Evolutionary conservation across 139 green algal species (phyloP), one percentile per base, ranked within the genome.

Genomic region (Chlorella sp.): DNA sequence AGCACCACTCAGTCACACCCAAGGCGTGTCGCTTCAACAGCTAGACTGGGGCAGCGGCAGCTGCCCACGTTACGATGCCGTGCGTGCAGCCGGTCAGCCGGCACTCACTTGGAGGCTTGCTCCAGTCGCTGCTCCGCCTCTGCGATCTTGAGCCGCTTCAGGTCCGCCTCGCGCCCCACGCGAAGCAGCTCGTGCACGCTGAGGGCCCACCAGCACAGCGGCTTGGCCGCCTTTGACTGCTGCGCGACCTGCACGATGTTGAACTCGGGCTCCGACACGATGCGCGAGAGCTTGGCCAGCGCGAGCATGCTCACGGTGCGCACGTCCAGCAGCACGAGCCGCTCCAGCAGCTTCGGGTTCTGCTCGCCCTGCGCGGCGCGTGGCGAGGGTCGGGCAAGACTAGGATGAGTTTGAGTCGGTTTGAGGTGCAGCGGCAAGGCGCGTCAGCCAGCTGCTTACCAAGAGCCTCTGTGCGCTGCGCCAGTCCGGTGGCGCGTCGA

Each of bases 141-240:
- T 0, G 17, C 31, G 22, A 84, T 76, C 23, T 69, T 67, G 20
- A 24, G 22, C 36, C 78, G 66, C 49, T 73, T 70, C 49, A 80
- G 35, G 32, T 76, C 74, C 59, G 74, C 77, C 66, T 80, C 32
- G n/a, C 35, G 24, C 3, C 22, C 23, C 6, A 62, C 69, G 2
- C 74, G 74, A n/a, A 83, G 62, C 49, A 83, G 69, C n/a, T 69
- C 59, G 3, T 50, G n/a, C 33, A 79, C 74, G 24, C 67, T 77
- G 5, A 84, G 64, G 29, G 74, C 78, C 78, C 78, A 84, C 74
- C 74, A 84, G 70, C 74, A 79, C 64, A 84, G 74, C 10, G 59
- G 71, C 66, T 78, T 80, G 65, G 65, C 69, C 2, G 78, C 78
- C 4, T 67, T 29, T 2, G 78, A 84, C 49, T 78, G 70, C 62